Evolutionary conservation across 116 monocot species (phyloP).

Genomic region (Cymodocea nodosa): DNA sequence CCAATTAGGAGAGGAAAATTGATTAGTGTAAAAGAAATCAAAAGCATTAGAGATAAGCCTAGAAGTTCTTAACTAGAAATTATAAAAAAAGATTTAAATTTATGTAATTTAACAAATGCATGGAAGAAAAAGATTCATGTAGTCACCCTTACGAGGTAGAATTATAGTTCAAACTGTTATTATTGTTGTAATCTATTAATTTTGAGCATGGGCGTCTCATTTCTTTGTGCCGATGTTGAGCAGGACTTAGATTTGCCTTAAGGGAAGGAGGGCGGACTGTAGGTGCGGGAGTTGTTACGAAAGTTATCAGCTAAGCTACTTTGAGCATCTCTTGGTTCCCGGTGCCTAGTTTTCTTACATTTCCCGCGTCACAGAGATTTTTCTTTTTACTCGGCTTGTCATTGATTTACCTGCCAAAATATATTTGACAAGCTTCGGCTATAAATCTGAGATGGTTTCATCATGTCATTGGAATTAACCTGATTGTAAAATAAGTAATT

Average conservation of each 20-base stretch:
- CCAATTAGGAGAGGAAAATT: too few relatives aligned
- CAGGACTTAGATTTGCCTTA: slow-evolving; percentile 97
- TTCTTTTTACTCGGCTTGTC: background rate
- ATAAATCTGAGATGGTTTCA: slow-evolving; percentile 6
- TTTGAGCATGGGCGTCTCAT: background rate
- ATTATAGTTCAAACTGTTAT: too few relatives aligned
- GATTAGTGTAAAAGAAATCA: too few relatives aligned
- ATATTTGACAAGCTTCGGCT: slow-evolving; percentile 1
- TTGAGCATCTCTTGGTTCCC: background rate
- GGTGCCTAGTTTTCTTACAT: background rate
- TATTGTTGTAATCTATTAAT: too few relatives aligned
- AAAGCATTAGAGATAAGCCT: too few relatives aligned
- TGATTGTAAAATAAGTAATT: slow-evolving; percentile 1
- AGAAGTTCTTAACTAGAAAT: too few relatives aligned
- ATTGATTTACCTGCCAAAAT: too few relatives aligned
- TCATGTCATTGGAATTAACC: background rate
- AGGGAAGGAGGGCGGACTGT: slow-evolving; percentile 90
- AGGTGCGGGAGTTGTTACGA: slow-evolving; percentile 89
- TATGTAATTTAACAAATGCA: too few relatives aligned
- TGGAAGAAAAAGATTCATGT: too few relatives aligned
- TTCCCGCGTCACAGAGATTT: background rate
- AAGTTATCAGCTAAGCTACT: slow-evolving; percentile 56
- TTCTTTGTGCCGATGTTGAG: background rate
- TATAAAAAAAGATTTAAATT: too few relatives aligned
- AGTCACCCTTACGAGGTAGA: too few relatives aligned